Evolutionary conservation across 192 early-diverging fungal genomes (phyloP), one percentile per base, ranked within the genome.

Genomic region (Coemansia sp.): DNA sequence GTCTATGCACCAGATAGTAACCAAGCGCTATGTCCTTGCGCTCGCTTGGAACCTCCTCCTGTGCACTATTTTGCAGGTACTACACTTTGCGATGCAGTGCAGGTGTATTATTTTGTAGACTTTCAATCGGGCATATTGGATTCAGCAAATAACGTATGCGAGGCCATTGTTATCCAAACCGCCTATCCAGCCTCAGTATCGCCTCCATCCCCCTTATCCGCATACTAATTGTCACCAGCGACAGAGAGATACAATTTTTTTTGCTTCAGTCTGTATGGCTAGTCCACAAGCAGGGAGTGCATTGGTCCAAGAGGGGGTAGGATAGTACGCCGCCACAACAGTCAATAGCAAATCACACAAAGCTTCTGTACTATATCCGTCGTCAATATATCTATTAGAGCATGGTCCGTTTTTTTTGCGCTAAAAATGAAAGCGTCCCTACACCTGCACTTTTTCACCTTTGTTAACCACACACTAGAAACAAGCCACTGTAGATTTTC

Each of bases 121-220:
- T 56, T 35, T 56, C 53, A 56, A 56, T 56, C 53, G 30, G 53
- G 53, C 29, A 56, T 32, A 34, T 50, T 50, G 49, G 49, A 50
- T 22, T 24, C 24, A 55, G 27, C 52, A 55, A 55, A 11, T 24
- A 30, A 29, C 12, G 27, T 30, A 13, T 32, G 53, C 29, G 12
- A 18, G 53, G 15, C 3, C 53, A 56, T 56, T 56, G 53, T 56
- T 32, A 15, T 29, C 27, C 29, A 16, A 56, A 34, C 29, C 15
- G 15, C 53, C 15, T 12, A 30, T 55, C 15, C 52, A 24, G 49
- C 49, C 49, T 24, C 49, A 24, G 20, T 24, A 18, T 41, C 40
- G 40, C 40, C 52, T 24, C 7, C 3, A 27, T 30, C 4, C 53
- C 29, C 29, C 53, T 34, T 34, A 30, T 30, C 27, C 15, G 29